These are phyloP conservation scores for Yarrowia deformans DNA, from an alignment of 805 yeast species.

Conservation along the genomic window DNA sequence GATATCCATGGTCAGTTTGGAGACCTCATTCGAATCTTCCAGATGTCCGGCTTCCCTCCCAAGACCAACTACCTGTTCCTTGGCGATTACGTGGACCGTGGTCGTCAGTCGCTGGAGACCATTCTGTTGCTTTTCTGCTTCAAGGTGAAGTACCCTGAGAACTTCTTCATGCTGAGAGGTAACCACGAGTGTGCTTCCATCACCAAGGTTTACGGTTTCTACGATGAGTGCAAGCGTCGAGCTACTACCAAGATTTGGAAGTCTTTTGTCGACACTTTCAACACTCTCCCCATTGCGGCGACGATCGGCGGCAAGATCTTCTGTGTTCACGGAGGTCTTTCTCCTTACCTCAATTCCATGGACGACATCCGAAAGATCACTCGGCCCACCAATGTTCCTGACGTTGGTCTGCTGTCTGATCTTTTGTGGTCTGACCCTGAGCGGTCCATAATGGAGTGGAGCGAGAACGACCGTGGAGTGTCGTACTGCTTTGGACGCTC, in stretches of 20 bases:
- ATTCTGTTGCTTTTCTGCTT: slow-evolving; percentile 82
- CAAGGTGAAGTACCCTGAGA: slow-evolving; percentile 92
- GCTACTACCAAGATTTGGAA: slow-evolving; percentile 91
- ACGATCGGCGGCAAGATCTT: slow-evolving; percentile 90
- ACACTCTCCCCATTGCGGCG: slow-evolving; percentile 91
- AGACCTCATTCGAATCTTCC: slow-evolving; percentile 83
- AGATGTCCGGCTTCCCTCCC: slow-evolving; percentile 95
- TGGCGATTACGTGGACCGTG: slow-evolving; percentile 96
- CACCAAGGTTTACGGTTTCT: slow-evolving; percentile 92
- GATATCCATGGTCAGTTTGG: slow-evolving; percentile 95
- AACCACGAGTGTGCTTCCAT: slow-evolving; percentile 97
- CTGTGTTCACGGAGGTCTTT: slow-evolving; percentile 81
- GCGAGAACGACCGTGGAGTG: slow-evolving; percentile 80
- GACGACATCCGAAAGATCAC: slow-evolving; percentile 73
- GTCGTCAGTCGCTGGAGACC: slow-evolving; percentile 91
- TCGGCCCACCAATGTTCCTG: slow-evolving; percentile 82
- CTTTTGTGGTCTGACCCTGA: slow-evolving; percentile 83
- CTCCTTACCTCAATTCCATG: slow-evolving; percentile 72
- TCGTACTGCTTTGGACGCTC: slow-evolving; percentile 75
- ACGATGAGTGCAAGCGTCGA: slow-evolving; percentile 94
- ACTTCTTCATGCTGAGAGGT: slow-evolving; percentile 83
- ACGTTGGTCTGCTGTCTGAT: slow-evolving; percentile 73
- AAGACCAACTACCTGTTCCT: slow-evolving; percentile 83
- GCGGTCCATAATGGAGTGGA: slow-evolving; percentile 76
- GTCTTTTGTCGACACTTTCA: slow-evolving; percentile 85